phyloP scores from a whole-genome alignment of 306 rosid species.

The Cucumis sativus region Cucumber_9930_V3 NC_026658.2:2480501-2481000 shows the following conservation, averaged over 20 bases:
- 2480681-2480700: no score
- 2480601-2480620: no score
- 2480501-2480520: no score
- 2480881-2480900: background rate
- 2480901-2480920: background rate
- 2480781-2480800: background rate
- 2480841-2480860: background rate
- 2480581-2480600: no score
- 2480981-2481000: background rate
- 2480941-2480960: background rate
- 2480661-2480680: no score
- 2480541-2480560: no score
- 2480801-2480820: background rate
- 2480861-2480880: background rate
- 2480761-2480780: background rate
- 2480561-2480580: no score
- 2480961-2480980: slow-evolving; percentile 1
- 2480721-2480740: background rate
- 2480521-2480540: no score
- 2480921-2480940: background rate
- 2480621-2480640: no score
- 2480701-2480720: no score
- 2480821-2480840: background rate
- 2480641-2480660: no score
- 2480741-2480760: background rate